Percentiles rank a stretch among this genome's conserved stretches.
phyloP scores from a whole-genome alignment of 495 filamentous ascomycete species.

The Cercophora newfieldiana region DNA sequence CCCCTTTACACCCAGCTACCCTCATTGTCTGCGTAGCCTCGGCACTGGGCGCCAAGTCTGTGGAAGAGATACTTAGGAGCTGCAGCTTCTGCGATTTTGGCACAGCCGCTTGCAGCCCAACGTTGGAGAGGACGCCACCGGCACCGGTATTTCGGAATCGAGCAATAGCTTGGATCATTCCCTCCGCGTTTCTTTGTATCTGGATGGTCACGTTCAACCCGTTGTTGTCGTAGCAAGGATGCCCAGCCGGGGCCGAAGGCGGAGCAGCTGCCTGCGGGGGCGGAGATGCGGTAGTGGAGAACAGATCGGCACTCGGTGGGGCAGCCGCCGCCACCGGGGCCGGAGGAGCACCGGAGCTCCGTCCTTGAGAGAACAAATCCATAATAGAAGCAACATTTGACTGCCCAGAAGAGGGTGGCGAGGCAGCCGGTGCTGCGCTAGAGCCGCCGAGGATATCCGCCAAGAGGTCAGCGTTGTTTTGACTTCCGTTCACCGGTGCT shows the following conservation, averaged over 20 bases:
- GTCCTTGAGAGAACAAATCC: conserved; percentile 67
- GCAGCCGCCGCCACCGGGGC: conserved; percentile 32
- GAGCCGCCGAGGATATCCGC: conserved; percentile 80
- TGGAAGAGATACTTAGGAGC: conserved; percentile 78
- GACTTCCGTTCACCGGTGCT: conserved; percentile 60
- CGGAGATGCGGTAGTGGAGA: conserved; percentile 45
- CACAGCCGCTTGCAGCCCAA: conserved; percentile 89
- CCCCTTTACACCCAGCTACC: conserved; percentile 77
- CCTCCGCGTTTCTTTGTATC: conserved; percentile 74
- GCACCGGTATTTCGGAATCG: conserved; percentile 74
- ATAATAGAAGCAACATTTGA: conserved; percentile 78
- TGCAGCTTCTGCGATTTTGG: conserved; percentile 93
- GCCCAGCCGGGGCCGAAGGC: conserved; percentile 46
- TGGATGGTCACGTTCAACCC: conserved; percentile 76
- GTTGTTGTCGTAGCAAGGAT: conserved; percentile 83
- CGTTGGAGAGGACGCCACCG: conserved; percentile 61
- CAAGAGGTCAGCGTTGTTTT: conserved; percentile 82
- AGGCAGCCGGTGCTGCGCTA: conserved; percentile 52
- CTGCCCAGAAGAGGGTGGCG: conserved; percentile 49
- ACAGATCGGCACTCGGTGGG: conserved; percentile 44
- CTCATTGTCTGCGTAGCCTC: conserved; percentile 90
- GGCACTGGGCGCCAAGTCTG: conserved; percentile 70
- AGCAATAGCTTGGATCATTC: conserved; percentile 71
- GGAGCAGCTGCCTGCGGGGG: conserved; percentile 44
- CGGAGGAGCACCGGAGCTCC: conserved; percentile 29